Evolutionary conservation across 1,139 yeast species (phyloP), one percentile per base, ranked within the genome.

Genomic region (Geotrichum fermentans): DNA sequence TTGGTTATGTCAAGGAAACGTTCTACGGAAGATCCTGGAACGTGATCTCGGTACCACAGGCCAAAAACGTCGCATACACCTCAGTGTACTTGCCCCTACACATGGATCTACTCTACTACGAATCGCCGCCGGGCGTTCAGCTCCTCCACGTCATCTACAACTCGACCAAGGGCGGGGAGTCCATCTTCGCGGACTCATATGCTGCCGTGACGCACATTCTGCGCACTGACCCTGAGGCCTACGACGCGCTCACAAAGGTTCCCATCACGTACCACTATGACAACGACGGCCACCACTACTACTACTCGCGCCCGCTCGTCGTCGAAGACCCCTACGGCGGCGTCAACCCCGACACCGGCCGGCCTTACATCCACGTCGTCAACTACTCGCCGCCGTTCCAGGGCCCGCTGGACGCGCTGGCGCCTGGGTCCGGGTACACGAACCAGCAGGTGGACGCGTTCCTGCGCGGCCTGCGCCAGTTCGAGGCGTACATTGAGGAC

Each of bases 361-460:
- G 55, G 8, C 70, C 71, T 7, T 62, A 64, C 36, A 77, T 83
- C 51, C 75, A 76, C 54, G 81, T 75, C 45, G 77, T 84, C 32
- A 84, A 83, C 60, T 86, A 85, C 62, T 80, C 94, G 1, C 95
- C 95, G 1, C 94, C 94, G 11, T 86, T 84, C 70, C 95, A 86
- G 61, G 94, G 88, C 0, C 94, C 94, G 0, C 78, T 80, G 54
- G 89, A 83, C 39, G 67, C 56, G 45, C 56, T 55, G 51, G 59
- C 61, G 1, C 54, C 63, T 2, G 56, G 52, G n/a, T 45, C 52
- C 2, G 64, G 55, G 18, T 46, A 52, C 3, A 41, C 56, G 34
- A 53, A 54, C n/a, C 18, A 38, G 2, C 48, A 55, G 14, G 74
- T 80, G 54, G 69, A 71, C 14, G 81, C 77, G 48, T 83, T 83